Conservation (phyloP, 83 land plant species). For the Thuja plicata region DNA sequence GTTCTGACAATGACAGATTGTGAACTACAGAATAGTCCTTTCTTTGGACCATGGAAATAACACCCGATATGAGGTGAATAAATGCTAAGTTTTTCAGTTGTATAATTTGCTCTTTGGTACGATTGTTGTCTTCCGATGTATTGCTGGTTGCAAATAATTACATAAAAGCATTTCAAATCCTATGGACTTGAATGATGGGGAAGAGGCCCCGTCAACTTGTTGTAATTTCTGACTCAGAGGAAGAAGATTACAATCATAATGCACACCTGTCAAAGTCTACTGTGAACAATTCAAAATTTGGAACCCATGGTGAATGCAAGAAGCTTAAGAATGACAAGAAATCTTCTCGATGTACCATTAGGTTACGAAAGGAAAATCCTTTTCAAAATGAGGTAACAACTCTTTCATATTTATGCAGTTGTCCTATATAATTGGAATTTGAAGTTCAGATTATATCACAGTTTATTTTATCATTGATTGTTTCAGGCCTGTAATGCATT, state of each 20-base stretch:
- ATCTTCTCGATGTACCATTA: not conserved
- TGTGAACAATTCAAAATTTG: not conserved
- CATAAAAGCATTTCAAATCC: not conserved
- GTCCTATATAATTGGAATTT: not conserved
- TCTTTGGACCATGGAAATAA: not conserved
- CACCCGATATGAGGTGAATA: not conserved
- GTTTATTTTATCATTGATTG: not conserved
- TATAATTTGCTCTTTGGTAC: not conserved
- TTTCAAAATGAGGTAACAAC: slow-evolving; percentile 1
- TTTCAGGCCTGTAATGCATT: not conserved
- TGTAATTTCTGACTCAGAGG: not conserved
- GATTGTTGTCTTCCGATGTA: not conserved
- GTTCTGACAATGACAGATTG: not conserved
- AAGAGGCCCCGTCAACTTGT: slow-evolving; percentile 3
- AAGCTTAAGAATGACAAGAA: slow-evolving; percentile 6
- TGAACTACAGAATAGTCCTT: not conserved
- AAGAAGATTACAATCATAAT: not conserved
- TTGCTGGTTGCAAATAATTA: not conserved
- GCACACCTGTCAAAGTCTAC: not conserved
- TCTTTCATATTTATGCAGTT: not conserved
- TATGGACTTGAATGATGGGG: slow-evolving; percentile 6
- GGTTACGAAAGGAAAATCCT: not conserved
- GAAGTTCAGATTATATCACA: not conserved
- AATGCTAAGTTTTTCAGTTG: not conserved
- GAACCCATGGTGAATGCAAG: not conserved